Evolutionary conservation across 768 basidiomycete genomes (phyloP), one percentile per base, ranked within the genome.

Genomic region (Cyathus striatus): DNA sequence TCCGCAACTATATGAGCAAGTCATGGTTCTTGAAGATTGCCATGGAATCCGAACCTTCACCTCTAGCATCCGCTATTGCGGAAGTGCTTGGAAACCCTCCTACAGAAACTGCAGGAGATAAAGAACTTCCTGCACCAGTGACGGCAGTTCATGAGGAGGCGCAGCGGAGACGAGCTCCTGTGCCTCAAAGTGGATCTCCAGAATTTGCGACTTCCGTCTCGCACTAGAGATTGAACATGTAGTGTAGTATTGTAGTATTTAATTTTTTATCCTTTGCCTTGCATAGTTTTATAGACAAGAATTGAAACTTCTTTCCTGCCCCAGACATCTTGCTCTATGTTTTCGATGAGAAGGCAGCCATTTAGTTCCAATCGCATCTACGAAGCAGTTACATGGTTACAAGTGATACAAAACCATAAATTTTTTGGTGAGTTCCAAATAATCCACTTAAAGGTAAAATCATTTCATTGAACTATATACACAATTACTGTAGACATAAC

Each of bases 1-100:
- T 96, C 42, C 78, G 92, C 52, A 95, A 95, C 60, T 95, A 95
- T 57, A 93, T 95, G 81, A 86, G 86, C 66, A 94, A 92, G 56
- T 77, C 83, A 9, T 95, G 92, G 92, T 94, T 94, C 66, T 63
- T 91, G 48, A 70, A 82, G 48, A 78, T 84, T 53, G 78, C 81
- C 4, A 61, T 84, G 50, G 62, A 72, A 32, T 62, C 70, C 0
- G 73, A 78, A 45, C 73, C 77, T 1, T 74, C 83, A 2, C 66
- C 73, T 4, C 65, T 83, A 23, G 73, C 79, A 16, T 57, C 60
- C 3, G 58, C 59, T 20, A 83, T 87, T 24, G 41, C 56, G 1
- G 49, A 57, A 33, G 50, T 63, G 17, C 40, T 65, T 36, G 27
- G 38, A 23, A 61, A 52, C 38, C 24, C 43, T 30, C 30, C 18